These are phyloP conservation scores for Micromonas pusilla DNA, from an alignment of 139 green algal species.

Conservation along the genomic window DNA sequence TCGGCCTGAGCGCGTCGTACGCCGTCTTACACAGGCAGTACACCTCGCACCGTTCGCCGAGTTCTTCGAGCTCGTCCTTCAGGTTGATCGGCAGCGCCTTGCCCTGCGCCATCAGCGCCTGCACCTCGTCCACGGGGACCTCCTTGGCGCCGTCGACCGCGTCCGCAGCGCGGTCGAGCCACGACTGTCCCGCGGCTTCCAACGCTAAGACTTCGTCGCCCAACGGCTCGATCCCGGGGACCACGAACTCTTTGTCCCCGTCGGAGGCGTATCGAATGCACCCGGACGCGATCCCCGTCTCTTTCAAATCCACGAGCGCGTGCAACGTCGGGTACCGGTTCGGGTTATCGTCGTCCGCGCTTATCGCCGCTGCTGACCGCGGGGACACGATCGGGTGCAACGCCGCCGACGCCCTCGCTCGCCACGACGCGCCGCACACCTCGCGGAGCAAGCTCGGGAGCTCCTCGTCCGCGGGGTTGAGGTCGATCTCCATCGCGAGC, in stretches of 20 bases:
- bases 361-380: background rate
- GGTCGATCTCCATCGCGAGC: constrained; percentile 20
- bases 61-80: constrained; percentile 31
- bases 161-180: constrained; percentile 12
- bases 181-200: constrained; percentile 7
- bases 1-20: constrained; percentile 23
- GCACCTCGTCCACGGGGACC: constrained; percentile 25
- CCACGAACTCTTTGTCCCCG: background rate
- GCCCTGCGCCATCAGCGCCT: constrained; percentile 26
- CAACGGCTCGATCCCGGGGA: background rate
- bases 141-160: background rate
- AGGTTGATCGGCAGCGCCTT: constrained; percentile 22
- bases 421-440: constrained; percentile 14
- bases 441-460: background rate
- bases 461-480: background rate
- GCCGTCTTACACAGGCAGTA: constrained; percentile 37
- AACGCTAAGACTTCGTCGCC: background rate
- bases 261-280: background rate
- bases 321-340: constrained; percentile 12
- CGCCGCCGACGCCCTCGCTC: background rate
- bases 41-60: constrained; percentile 30
- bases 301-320: constrained; percentile 1
- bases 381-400: background rate
- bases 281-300: constrained; percentile 1
- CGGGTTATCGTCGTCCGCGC: background rate